Evolutionary conservation across 768 basidiomycete genomes (phyloP).

Genomic region (Mycena leptocephala): DNA sequence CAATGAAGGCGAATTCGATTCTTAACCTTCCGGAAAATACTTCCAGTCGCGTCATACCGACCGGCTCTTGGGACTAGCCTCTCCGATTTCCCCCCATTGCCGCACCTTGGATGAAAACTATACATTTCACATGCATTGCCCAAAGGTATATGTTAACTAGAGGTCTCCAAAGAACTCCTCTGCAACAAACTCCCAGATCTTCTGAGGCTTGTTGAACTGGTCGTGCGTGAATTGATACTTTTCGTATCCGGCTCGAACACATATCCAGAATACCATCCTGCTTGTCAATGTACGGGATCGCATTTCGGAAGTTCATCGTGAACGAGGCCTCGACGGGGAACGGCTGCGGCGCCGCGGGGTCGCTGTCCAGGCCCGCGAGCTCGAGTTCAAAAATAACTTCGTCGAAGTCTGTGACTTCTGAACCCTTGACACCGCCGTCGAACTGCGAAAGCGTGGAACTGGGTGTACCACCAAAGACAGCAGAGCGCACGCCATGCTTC

Average conservation of each 20-base stretch:
- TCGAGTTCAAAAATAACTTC: conserved; percentile 22
- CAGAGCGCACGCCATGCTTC: conserved; percentile 35
- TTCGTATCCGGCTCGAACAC: conserved; percentile 36
- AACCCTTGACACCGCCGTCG: conserved; percentile 36
- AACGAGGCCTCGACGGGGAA: conserved; percentile 25
- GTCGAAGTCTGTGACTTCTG: conserved; percentile 34
- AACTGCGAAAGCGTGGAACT: conserved; percentile 25
- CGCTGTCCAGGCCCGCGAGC: conserved; percentile 25
- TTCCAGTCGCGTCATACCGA: too few relatives aligned
- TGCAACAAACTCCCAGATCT: conserved; percentile 35
- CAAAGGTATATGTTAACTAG: background rate
- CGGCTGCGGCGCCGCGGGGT: conserved; percentile 36
- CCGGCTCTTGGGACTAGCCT: too few relatives aligned
- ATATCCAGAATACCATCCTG: conserved; percentile 36
- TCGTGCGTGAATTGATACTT: conserved; percentile 36
- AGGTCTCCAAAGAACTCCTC: conserved; percentile 28
- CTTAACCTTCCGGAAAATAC: too few relatives aligned
- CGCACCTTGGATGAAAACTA: too few relatives aligned
- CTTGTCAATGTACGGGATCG: conserved; percentile 34
- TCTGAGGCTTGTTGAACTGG: conserved; percentile 28
- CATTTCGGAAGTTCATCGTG: conserved; percentile 34
- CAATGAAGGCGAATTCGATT: too few relatives aligned
- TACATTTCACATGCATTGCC: too few relatives aligned
- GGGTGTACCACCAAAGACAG: conserved; percentile 35
- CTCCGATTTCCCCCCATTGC: too few relatives aligned